phyloP scores from a whole-genome alignment of 495 filamentous ascomycete genomes.

The Xylaria sp. region DNA sequence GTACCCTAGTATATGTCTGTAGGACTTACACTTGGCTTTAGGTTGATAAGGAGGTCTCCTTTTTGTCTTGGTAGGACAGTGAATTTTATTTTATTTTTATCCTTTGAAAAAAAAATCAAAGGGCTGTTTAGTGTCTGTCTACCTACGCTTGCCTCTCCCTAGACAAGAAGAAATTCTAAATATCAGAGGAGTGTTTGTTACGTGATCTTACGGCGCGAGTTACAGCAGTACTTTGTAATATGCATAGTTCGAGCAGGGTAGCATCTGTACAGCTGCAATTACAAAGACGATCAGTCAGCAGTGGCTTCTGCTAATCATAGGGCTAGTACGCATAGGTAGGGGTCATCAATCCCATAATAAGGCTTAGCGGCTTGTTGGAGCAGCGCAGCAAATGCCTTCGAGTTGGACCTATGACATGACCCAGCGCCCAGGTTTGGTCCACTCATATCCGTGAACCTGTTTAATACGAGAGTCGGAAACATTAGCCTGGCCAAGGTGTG shows the following conservation, averaged over 20 bases:
- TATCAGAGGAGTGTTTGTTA: background rate
- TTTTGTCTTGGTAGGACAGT: background rate
- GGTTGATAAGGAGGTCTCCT: background rate
- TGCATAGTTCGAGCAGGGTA: conserved; percentile 6
- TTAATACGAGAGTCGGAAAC: conserved; percentile 15
- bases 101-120: too few relatives aligned
- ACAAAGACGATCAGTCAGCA: conserved; percentile 28
- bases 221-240: background rate
- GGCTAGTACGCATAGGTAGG: conserved; percentile 18
- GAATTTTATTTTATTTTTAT: background rate
- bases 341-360: conserved; percentile 17
- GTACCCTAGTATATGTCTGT: background rate
- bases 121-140: background rate
- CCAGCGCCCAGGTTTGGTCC: background rate
- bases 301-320: conserved; percentile 8
- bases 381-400: background rate
- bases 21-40: background rate
- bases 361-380: conserved; percentile 12
- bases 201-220: conserved; percentile 10
- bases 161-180: background rate
- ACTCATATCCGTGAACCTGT: background rate
- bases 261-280: conserved; percentile 13
- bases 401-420: background rate
- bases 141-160: background rate
- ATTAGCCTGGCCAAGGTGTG: background rate